Evolutionary conservation across 208 protist genomes (phyloP).

Genomic region (Acanthamoeba healyi): DNA sequence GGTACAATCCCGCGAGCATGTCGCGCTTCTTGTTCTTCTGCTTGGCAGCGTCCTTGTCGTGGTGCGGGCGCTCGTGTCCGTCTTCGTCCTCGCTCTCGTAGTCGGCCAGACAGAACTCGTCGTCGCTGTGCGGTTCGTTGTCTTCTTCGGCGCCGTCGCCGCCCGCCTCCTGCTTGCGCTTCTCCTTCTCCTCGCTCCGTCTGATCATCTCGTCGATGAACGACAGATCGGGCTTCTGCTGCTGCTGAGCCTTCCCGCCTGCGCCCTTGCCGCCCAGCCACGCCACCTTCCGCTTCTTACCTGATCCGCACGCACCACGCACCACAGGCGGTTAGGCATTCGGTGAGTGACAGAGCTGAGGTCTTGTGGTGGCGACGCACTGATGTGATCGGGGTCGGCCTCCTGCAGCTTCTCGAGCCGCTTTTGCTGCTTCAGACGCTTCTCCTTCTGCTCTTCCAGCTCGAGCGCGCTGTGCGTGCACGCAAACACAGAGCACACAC

Average conservation of each 20-base stretch:
- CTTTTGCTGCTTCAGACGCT: constrained; percentile 4
- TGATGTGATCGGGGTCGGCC: background rate
- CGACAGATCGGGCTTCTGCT: constrained; percentile 50
- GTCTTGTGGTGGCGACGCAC: background rate
- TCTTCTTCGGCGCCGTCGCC: constrained; percentile 78
- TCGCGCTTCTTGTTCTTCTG: constrained; percentile 43
- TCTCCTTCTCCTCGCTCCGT: constrained; percentile 72
- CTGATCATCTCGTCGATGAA: constrained; percentile 72
- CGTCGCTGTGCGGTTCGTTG: constrained; percentile 42
- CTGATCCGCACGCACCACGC: background rate
- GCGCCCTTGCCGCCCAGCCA: background rate
- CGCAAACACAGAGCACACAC: background rate
- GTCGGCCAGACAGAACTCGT: constrained; percentile 70
- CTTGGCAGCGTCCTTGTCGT: constrained; percentile 66
- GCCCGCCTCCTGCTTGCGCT: constrained; percentile 75
- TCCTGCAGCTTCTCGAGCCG: constrained; percentile 45
- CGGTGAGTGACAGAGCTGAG: too few species aligned
- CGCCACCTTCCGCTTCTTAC: constrained; percentile 1
- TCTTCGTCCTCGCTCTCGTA: constrained; percentile 74
- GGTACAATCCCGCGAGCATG: background rate
- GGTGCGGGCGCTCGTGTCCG: background rate
- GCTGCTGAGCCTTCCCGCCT: background rate
- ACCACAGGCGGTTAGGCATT: too few species aligned
- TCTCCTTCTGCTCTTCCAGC: constrained; percentile 24
- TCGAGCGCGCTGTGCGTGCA: constrained; percentile 30